Evolutionary conservation across 306 rosid species (phyloP).

Genomic region (Ceratonia siliqua): DNA sequence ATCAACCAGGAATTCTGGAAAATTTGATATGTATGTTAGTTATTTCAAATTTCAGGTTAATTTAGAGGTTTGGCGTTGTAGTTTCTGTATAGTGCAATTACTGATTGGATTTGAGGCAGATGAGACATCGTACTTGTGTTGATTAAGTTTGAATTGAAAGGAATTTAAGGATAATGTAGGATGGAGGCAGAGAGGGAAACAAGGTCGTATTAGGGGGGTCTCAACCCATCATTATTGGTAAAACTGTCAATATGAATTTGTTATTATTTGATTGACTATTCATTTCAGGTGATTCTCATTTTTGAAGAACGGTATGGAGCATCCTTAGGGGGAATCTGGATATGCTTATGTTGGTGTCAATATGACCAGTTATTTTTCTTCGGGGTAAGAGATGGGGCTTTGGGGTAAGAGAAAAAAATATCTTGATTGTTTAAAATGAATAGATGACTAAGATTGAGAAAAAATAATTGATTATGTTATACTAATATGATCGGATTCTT

Average conservation of each 20-base stretch:
- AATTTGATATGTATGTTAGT: neutral
- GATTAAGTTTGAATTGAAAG: conserved; percentile 5
- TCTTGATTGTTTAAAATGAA: too few relatives aligned
- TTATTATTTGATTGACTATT: neutral
- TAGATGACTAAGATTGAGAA: too few relatives aligned
- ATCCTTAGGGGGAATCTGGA: too few relatives aligned
- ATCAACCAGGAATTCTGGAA: neutral
- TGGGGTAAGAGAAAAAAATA: too few relatives aligned
- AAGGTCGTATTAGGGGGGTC: neutral
- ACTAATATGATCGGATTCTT: too few relatives aligned
- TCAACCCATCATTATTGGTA: neutral
- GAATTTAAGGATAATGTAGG: neutral
- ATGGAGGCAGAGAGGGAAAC: neutral
- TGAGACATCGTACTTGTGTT: conserved; percentile 8
- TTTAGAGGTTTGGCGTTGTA: conserved; percentile 3
- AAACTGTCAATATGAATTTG: neutral
- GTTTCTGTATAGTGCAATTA: conserved; percentile 33
- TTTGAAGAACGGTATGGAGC: conserved; percentile 5
- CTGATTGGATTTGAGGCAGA: conserved; percentile 5
- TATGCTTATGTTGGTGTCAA: too few relatives aligned
- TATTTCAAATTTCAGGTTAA: neutral
- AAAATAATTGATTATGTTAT: too few relatives aligned
- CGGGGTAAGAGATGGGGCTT: too few relatives aligned
- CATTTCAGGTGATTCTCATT: neutral
- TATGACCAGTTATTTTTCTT: too few relatives aligned